Base-by-base conservation (phyloP, 2,329 filamentous ascomycete genomes). In the Clonostachys rosea region DNA sequence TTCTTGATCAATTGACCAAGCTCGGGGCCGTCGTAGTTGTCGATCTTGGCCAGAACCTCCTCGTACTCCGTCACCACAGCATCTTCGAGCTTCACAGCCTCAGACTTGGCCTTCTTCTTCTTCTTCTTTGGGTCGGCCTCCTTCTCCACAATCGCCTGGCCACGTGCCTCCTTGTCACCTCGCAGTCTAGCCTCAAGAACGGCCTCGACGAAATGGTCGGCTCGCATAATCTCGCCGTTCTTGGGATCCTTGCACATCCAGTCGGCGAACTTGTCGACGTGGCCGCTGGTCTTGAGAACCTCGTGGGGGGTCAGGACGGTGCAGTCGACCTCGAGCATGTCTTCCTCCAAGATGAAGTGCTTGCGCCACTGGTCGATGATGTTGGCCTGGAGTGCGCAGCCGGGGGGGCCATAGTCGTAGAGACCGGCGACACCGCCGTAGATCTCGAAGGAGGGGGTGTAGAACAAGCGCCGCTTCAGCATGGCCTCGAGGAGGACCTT, bases 171-270 rank as follows among this genome's bases (percentile, higher is more conserved):
- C 75, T 94, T 94, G 74, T 97, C 84, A 46, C 89, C 91, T 69
- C 91, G 92, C 51, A 99, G 71, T 37, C 94, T 81, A 43, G 82
- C 75, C 74, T 96, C 91, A 45, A 99, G 81, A 36, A 96, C 84
- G 59, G 95, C 89, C 76, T 97, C 91, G 56, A 99, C 91, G 59
- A 97, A 82, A 74, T 99, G 94, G 64, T 99, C 94, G 49, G 94
- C 91, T 57, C 94, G 84, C 65, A 99, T 84, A 62, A 96, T 96
- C 68, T 99, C 94, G 64, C 94, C 94, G 60, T 87, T 96, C 79
- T 95, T 95, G 53, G 92, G 90, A 68, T 99, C 94, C 71, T 95
- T 96, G 84, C 89, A 96, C 91, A 97, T 96, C 89, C 89, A 97
- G 68, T 97, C 92, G 69, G 90, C 88, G 63, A 97, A 97, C 70